These are phyloP conservation scores for Geotrichum fermentans DNA, from an alignment of 1,139 yeast species.

Conservation along the genomic window DNA sequence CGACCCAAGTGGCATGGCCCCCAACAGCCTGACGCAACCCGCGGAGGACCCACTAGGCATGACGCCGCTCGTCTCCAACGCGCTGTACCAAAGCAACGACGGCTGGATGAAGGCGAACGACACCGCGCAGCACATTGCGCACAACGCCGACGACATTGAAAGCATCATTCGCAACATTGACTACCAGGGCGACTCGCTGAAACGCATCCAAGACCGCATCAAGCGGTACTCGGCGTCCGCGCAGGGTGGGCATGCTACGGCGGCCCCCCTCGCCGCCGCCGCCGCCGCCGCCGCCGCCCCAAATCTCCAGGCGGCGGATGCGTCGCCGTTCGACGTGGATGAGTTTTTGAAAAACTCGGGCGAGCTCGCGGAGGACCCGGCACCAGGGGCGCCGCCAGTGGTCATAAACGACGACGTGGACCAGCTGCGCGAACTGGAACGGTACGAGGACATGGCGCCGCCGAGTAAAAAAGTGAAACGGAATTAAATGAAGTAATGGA, in stretches of 20 bases:
- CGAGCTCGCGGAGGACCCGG: not conserved
- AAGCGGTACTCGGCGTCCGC: constrained; percentile 24
- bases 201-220: constrained; percentile 38
- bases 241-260: not conserved
- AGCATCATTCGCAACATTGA: constrained; percentile 24
- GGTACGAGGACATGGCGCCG: not conserved
- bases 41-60: not conserved
- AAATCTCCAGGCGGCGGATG: not conserved
- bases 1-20: not conserved
- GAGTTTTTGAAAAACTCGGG: not conserved
- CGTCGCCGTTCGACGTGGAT: constrained; percentile 2
- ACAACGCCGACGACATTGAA: constrained; percentile 19
- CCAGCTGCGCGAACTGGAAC: not conserved
- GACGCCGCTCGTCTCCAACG: constrained; percentile 12
- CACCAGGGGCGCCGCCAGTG: not conserved
- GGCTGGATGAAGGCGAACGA: constrained; percentile 10
- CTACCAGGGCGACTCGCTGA: constrained; percentile 33
- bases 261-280: not conserved
- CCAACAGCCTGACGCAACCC: constrained; percentile 7
- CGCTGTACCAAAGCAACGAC: constrained; percentile 8
- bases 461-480: not conserved
- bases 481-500: no score
- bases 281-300: not conserved
- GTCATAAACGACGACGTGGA: not conserved
- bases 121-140: constrained; percentile 21